These are phyloP conservation scores for Fraxinus anomala DNA, from an alignment of 257 asterid genomes.

Conservation along the genomic window DNA sequence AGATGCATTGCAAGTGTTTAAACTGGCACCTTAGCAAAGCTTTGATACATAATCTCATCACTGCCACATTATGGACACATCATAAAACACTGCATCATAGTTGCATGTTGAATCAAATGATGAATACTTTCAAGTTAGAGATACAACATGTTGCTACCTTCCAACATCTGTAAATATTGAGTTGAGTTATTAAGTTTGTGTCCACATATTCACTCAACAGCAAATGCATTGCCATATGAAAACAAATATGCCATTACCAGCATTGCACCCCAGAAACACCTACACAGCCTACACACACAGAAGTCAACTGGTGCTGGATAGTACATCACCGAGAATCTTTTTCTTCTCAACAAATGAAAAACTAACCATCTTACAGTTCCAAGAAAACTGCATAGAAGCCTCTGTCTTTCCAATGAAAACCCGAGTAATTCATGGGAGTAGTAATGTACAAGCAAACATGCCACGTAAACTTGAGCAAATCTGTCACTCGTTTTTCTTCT, in stretches of 20 bases:
- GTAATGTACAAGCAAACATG: conserved; percentile 2
- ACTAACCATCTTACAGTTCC: conserved; percentile 1
- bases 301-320: not conserved
- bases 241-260: conserved; percentile 29
- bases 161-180: not conserved
- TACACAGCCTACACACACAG: conserved; percentile 19
- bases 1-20: not conserved
- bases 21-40: not conserved
- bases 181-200: conserved; percentile 15
- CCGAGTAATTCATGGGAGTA: conserved; percentile 22
- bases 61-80: not conserved
- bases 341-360: not conserved
- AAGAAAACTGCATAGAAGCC: conserved; percentile 9
- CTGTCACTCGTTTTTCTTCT: not conserved
- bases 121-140: not conserved
- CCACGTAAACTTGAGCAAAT: not conserved
- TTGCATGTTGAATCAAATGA: not conserved
- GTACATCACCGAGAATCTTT: not conserved
- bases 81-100: not conserved
- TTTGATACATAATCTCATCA: not conserved
- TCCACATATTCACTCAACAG: conserved; percentile 22
- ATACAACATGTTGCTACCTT: not conserved
- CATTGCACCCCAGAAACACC: conserved; percentile 26
- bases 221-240: conserved; percentile 23
- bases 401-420: conserved; percentile 29